Base-by-base conservation (phyloP, 1,139 yeast species). In the Sugiyamaella xylanicola region DNA sequence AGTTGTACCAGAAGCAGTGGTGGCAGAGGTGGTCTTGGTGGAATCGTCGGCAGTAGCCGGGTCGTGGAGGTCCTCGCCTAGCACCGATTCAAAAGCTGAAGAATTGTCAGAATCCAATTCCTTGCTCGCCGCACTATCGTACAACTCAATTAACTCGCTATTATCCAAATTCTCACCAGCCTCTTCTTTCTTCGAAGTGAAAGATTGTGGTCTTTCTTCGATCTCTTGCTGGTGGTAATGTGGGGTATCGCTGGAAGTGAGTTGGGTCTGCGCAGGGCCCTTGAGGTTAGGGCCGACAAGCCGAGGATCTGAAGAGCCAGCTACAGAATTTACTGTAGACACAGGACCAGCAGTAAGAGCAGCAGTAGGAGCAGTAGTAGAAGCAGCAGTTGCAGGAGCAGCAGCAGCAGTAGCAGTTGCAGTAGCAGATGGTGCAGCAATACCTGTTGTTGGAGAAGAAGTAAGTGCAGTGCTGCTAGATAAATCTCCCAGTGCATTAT, bases 111-210 rank as follows among this genome's bases (percentile, higher is more conserved):
- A 32, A 32, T 32, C 37, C 27, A 29, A 32, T 32, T 32, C 49
- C 20, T 5, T 29, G n/a, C 49, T 32, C 11, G 13, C 49, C 11
- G 40, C 19, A 16, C 48, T 32, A 11, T 45, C 41, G 41, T 45
- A 45, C 27, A 45, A 35, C 35, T 21, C 49, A 32, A 45, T 45
- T n/a, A 45, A 19, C 15, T 29, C 48, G 17, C 20, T 32, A 17
- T 29, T 21, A n/a, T 42, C 22, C n/a, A 21, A n/a, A n/a, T n/a
- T n/a, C n/a, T n/a, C n/a, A n/a, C n/a, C 8, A 37, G 19, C 19
- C 8, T 5, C 16, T n/a, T 39, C 19, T 5, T 39, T 19, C 4
- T 39, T 7, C 25, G 25, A 27, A 20, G 32, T 25, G 5, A 11
- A 11, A 25, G n/a, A n/a, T n/a, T 25, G 32, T 5, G 32, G 11